Evolutionary conservation across 1,139 yeast genomes (phyloP).

Genomic region (Lodderomyces parapsilosis): DNA sequence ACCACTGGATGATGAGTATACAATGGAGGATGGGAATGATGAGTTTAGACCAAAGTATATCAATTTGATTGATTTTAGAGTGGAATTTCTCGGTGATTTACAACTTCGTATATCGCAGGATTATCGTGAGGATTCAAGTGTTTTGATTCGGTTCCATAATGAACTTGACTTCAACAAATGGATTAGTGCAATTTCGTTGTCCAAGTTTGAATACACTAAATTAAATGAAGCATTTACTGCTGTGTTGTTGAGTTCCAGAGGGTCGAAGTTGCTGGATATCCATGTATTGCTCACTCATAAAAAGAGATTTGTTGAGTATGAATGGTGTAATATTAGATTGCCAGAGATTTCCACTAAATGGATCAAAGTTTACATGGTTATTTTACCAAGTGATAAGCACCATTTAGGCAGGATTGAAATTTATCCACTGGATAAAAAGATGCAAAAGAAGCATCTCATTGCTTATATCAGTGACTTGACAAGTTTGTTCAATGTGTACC

Average conservation of each 20-base stretch:
- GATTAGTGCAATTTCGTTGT: constrained; percentile 45
- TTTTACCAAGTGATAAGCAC: constrained; percentile 43
- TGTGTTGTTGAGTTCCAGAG: constrained; percentile 53
- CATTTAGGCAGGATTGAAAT: constrained; percentile 48
- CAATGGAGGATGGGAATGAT: constrained; percentile 24
- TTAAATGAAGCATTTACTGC: constrained; percentile 59
- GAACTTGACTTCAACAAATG: constrained; percentile 38
- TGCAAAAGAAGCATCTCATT: constrained; percentile 45
- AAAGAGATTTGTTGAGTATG: constrained; percentile 45
- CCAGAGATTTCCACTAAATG: constrained; percentile 57
- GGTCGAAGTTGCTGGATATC: constrained; percentile 51
- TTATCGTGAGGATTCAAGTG: constrained; percentile 32
- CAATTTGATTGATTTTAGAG: constrained; percentile 48
- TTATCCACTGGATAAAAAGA: constrained; percentile 40
- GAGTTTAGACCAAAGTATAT: constrained; percentile 47
- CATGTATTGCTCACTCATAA: constrained; percentile 49
- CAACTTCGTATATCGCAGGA: constrained; percentile 40
- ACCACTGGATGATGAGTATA: constrained; percentile 24
- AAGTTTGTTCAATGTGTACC: constrained; percentile 51
- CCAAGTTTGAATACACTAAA: constrained; percentile 50
- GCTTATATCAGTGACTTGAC: constrained; percentile 44
- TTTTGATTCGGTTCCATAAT: constrained; percentile 32
- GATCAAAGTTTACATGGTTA: constrained; percentile 49
- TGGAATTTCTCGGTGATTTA: constrained; percentile 21
- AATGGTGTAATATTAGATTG: constrained; percentile 57